Percentiles rank a stretch among this genome's conserved stretches.
Evolutionary conservation across 202 grass and related monocot genomes (phyloP).

Genomic region (Sporobolus alterniflorus): DNA sequence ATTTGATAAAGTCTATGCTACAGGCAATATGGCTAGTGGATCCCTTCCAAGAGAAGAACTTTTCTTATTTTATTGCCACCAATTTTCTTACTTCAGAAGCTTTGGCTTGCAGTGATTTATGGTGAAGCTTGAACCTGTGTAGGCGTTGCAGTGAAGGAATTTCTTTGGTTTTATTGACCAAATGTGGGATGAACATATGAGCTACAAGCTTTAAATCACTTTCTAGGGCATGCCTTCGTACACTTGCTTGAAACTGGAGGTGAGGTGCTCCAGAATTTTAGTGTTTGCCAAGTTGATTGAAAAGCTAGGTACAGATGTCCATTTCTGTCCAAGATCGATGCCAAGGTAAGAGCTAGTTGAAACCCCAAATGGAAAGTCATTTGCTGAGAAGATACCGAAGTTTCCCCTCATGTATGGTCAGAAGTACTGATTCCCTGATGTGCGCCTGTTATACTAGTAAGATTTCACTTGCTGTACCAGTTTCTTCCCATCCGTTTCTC

Average conservation of each 20-base stretch:
- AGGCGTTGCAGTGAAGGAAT: background rate
- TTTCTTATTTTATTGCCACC: background rate
- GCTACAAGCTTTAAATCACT: conserved; percentile 22
- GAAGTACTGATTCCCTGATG: background rate
- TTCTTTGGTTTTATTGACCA: conserved; percentile 14
- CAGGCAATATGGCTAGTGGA: background rate
- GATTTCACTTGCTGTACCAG: background rate
- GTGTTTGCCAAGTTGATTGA: conserved; percentile 29
- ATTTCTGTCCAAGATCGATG: conserved; percentile 24
- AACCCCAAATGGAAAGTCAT: conserved; percentile 20
- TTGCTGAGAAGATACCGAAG: background rate
- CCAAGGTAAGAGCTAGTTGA: background rate
- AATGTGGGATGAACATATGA: conserved; percentile 32
- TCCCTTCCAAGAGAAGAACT: background rate
- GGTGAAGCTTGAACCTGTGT: conserved; percentile 19
- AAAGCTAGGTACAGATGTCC: conserved; percentile 33
- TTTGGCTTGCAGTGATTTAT: background rate
- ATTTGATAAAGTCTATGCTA: background rate
- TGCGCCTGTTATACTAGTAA: background rate
- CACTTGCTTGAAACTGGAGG: background rate
- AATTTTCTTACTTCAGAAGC: background rate
- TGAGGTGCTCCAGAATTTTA: conserved; percentile 32
- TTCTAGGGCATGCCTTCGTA: conserved; percentile 16
- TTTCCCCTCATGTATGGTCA: background rate
- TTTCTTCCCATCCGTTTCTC: background rate